Base-by-base conservation (phyloP, 163 green algal genomes). In the Volvox carteri region DNA sequence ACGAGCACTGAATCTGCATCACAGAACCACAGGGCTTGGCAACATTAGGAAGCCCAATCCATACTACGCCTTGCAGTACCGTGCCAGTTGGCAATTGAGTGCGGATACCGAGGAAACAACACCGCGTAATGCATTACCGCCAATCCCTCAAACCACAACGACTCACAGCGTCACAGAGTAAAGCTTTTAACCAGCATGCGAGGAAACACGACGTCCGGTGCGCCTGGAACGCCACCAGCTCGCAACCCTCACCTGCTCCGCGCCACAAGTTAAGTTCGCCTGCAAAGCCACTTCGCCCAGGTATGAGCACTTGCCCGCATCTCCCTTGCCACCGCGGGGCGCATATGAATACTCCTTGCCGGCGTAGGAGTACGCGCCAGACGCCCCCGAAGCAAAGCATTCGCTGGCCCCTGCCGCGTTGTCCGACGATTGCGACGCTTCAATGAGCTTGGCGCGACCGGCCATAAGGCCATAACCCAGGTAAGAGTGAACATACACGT, bases 401-500 rank as follows among this genome's bases (percentile, higher is more conserved):
- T 42, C 35, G 58, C 95, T 93, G 90, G 97, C 85, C 80, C 75
- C 78, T 28, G 76, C 88, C 18, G 44, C 28, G 18, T 42, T 65
- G 23, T 60, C 76, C 9, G 80, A 16, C 18, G 75, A 68, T 7
- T 1, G 1, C 0, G 48, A 90, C 35, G 89, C 79, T 33, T 95
- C 92, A 35, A 99, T 95, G 39, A 99, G 92, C 30, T 95, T 96
- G 33, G 96, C 96, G 0, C 98, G 93, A 3, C 92, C 97, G 3
- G 97, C 97, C 97, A 99, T 99, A 50, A 99, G 92, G 21, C 98
- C 98, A 91, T 97, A 99, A 18, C 97, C 97, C 48, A 99, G 92
- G 89, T 99, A 99, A 85, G 95, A 98, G 91, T 99, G 95, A 30
- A 99, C 97, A 89, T 99, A 99, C 6, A 99, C 97, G 42, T 95